Evolutionary conservation across 768 basidiomycete species (phyloP).

Genomic region (Strobilomyces dryophilus): DNA sequence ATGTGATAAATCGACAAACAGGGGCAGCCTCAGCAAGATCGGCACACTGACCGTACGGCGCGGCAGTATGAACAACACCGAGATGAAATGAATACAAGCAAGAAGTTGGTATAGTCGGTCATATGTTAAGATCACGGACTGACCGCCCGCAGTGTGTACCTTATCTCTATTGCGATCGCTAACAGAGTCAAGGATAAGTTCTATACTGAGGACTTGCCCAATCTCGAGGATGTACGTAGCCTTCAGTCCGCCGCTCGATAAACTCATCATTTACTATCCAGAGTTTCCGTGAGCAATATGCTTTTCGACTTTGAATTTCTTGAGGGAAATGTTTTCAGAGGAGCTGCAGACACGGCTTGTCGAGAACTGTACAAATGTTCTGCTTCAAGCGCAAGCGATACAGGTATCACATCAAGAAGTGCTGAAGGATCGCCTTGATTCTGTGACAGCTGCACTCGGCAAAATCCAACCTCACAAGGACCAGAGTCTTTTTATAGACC

Average conservation of each 20-base stretch:
- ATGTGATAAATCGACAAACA: conserved; percentile 26
- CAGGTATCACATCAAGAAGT: conserved; percentile 56
- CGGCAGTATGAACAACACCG: conserved; percentile 75
- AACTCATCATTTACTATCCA: conserved; percentile 34
- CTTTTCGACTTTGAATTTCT: neutral
- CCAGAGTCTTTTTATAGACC: conserved; percentile 66
- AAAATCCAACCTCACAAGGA: conserved; percentile 57
- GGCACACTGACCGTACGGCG: conserved; percentile 67
- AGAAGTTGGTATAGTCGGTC: conserved; percentile 52
- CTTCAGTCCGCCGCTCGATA: conserved; percentile 4
- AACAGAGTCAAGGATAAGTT: conserved; percentile 69
- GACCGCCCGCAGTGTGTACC: conserved; percentile 47
- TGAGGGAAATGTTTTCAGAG: conserved; percentile 41
- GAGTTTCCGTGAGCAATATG: conserved; percentile 58
- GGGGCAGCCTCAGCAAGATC: conserved; percentile 69
- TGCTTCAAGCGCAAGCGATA: conserved; percentile 57
- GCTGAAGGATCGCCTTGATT: conserved; percentile 47
- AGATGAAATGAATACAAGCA: conserved; percentile 73
- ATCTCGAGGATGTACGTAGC: conserved; percentile 63
- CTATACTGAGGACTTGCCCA: conserved; percentile 65
- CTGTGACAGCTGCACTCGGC: conserved; percentile 45
- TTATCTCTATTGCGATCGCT: conserved; percentile 66
- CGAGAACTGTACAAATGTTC: conserved; percentile 47
- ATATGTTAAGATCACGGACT: neutral
- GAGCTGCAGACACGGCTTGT: conserved; percentile 64